phyloP scores from a whole-genome alignment of 2,329 filamentous ascomycete species.

The Trichoderma sp. region DNA sequence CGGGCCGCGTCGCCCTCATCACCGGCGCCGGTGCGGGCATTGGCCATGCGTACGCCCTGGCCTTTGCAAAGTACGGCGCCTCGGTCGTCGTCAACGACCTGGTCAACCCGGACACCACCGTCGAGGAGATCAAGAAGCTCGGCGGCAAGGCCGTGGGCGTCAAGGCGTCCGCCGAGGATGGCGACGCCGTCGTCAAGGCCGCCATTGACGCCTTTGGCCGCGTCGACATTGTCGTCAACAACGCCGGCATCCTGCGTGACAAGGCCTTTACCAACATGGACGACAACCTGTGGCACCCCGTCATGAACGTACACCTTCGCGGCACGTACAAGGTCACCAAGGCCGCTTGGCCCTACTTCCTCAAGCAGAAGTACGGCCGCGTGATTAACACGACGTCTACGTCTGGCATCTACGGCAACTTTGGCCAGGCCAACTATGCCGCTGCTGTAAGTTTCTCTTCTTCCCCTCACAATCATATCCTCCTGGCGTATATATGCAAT shows the following conservation, averaged over 20 bases:
- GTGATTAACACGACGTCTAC: conserved; percentile 97
- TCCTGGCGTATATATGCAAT: not conserved
- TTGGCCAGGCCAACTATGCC: conserved; percentile 97
- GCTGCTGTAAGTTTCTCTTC: conserved; percentile 65
- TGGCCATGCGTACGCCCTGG: conserved; percentile 84
- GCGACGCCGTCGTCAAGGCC: conserved; percentile 85
- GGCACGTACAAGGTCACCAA: conserved; percentile 97
- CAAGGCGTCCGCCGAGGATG: conserved; percentile 92
- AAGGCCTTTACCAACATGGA: conserved; percentile 99
- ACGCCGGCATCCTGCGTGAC: conserved; percentile 95
- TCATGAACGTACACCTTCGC: conserved; percentile 87
- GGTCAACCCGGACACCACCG: conserved; percentile 86
- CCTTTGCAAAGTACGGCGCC: conserved; percentile 82
- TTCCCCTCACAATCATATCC: not conserved
- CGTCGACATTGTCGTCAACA: conserved; percentile 95
- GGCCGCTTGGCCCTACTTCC: conserved; percentile 95
- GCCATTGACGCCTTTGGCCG: conserved; percentile 93
- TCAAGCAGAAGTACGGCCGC: conserved; percentile 98
- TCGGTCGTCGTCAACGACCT: conserved; percentile 94
- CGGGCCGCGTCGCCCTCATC: conserved; percentile 80
- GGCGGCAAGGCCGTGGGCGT: conserved; percentile 90
- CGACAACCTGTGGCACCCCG: conserved; percentile 87
- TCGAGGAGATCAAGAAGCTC: conserved; percentile 85
- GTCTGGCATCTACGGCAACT: conserved; percentile 98
- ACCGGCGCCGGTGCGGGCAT: conserved; percentile 90